A percentile compares a stretch with the other conserved stretches of the same genome.
These are phyloP conservation scores for Cystobasidium sp. DNA, from an alignment of 1,284 basidiomycete genomes.

Conservation along the genomic window DNA sequence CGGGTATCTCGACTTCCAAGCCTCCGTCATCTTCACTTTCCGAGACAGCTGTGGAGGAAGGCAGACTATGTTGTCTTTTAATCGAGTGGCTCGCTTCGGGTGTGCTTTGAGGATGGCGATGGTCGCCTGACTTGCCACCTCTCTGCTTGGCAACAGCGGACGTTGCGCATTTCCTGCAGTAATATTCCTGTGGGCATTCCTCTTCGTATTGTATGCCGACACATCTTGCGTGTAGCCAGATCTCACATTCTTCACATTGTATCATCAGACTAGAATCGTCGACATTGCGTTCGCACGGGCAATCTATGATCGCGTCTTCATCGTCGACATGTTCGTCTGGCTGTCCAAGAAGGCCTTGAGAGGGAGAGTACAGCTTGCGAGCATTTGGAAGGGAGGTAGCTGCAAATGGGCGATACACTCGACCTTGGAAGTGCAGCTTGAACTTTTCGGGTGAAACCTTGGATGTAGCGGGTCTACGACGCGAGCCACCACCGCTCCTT, in stretches of 20 bases:
- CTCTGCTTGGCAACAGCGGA: neutral
- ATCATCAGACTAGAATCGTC: slow-evolving; percentile 71
- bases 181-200: slow-evolving; percentile 70
- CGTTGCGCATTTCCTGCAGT: slow-evolving; percentile 28
- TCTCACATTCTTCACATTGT: slow-evolving; percentile 91
- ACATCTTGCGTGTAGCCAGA: slow-evolving; percentile 96
- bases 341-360: slow-evolving; percentile 13
- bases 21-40: slow-evolving; percentile 32
- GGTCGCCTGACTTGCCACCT: neutral
- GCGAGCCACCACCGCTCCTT: slow-evolving; percentile 2
- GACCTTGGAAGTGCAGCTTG: slow-evolving; percentile 44
- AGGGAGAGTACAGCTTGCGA: slow-evolving; percentile 16
- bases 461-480: slow-evolving; percentile 9
- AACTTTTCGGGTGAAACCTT: slow-evolving; percentile 18
- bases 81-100: neutral
- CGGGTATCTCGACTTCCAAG: slow-evolving; percentile 30
- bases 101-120: neutral
- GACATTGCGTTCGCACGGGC: slow-evolving; percentile 17
- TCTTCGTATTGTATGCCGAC: slow-evolving; percentile 89
- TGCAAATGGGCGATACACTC: slow-evolving; percentile 35
- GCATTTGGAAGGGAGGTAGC: slow-evolving; percentile 10
- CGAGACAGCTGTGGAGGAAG: neutral
- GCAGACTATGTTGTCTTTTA: neutral
- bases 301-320: slow-evolving; percentile 22
- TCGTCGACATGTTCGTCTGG: slow-evolving; percentile 34